These are phyloP conservation scores for Euphorbia corollata DNA, from an alignment of 441 rosid genomes.

Conservation along the genomic window DNA sequence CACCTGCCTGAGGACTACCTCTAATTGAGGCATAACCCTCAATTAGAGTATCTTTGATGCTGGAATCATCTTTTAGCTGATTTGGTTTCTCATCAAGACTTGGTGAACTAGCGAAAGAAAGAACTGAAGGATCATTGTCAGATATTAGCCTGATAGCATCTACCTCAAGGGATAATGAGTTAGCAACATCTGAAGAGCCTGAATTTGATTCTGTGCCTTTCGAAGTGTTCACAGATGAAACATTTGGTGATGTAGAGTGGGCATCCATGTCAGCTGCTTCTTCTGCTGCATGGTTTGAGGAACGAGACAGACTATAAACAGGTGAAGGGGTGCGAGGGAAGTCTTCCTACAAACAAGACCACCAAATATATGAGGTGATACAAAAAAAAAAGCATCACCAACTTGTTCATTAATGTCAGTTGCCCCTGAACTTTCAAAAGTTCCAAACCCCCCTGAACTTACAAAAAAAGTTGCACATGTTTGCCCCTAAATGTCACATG, in stretches of 20 bases:
- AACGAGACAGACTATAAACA: slow-evolving; percentile 65
- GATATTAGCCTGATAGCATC: slow-evolving; percentile 40
- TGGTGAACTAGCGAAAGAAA: slow-evolving; percentile 32
- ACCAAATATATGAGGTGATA: slow-evolving; percentile 8
- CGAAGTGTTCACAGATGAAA: slow-evolving; percentile 44
- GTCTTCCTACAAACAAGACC: slow-evolving; percentile 45
- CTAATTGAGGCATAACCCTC: slow-evolving; percentile 36
- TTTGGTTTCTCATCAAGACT: slow-evolving; percentile 24
- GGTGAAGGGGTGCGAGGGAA: slow-evolving; percentile 74
- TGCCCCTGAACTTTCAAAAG: no score
- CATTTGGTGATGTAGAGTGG: slow-evolving; percentile 37
- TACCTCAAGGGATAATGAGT: slow-evolving; percentile 30
- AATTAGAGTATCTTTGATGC: slow-evolving; percentile 27
- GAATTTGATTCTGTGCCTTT: slow-evolving; percentile 40
- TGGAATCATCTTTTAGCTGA: slow-evolving; percentile 32
- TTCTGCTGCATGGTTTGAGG: slow-evolving; percentile 59
- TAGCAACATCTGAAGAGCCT: slow-evolving; percentile 38
- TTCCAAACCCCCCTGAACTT: no score
- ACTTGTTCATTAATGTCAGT: no score
- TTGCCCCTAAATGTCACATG: no score
- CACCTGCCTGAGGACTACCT: slow-evolving; percentile 32
- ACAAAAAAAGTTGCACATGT: no score
- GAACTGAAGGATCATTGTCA: slow-evolving; percentile 32
- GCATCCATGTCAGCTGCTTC: slow-evolving; percentile 44
- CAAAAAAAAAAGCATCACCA: no score